These are phyloP conservation scores for Dendrobium nobile DNA, from an alignment of 106 monocot genomes.

Conservation along the genomic window DNA sequence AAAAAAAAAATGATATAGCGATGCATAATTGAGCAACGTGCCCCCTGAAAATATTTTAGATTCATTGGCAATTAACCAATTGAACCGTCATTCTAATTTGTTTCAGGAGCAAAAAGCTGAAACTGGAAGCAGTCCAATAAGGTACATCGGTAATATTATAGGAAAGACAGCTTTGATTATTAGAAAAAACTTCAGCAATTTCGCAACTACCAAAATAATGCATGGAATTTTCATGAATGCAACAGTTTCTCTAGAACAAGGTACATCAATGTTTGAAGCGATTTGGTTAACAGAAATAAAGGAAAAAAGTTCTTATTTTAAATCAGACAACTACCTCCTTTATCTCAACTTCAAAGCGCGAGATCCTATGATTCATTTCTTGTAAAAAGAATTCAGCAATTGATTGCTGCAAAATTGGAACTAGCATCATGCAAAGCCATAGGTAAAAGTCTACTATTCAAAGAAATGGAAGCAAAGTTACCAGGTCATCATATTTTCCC, in stretches of 20 bases:
- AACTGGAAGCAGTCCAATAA: too few species aligned
- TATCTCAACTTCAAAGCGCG: conserved; percentile 41
- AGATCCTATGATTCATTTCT: conserved; percentile 33
- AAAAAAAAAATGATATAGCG: too few species aligned
- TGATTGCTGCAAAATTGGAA: conserved; percentile 23
- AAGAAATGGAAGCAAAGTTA: conserved; percentile 2
- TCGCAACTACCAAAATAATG: too few species aligned
- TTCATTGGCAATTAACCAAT: too few species aligned
- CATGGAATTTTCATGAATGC: not conserved
- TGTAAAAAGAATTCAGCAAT: conserved; percentile 20
- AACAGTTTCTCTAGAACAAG: not conserved
- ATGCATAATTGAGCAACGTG: too few species aligned
- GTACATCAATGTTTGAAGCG: not conserved
- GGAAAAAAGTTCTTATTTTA: not conserved
- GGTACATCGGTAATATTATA: too few species aligned
- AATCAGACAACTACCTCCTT: conserved; percentile 27
- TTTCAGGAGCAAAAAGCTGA: too few species aligned
- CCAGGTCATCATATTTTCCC: conserved; percentile 26
- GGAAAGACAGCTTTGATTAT: too few species aligned
- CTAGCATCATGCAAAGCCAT: not conserved
- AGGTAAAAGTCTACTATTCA: not conserved
- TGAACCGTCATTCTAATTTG: too few species aligned
- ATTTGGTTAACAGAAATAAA: not conserved
- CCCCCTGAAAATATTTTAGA: too few species aligned
- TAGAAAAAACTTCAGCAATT: too few species aligned